These are phyloP conservation scores for Colletotrichum scovillei DNA, from an alignment of 2,329 filamentous ascomycete genomes.

Conservation along the genomic window DNA sequence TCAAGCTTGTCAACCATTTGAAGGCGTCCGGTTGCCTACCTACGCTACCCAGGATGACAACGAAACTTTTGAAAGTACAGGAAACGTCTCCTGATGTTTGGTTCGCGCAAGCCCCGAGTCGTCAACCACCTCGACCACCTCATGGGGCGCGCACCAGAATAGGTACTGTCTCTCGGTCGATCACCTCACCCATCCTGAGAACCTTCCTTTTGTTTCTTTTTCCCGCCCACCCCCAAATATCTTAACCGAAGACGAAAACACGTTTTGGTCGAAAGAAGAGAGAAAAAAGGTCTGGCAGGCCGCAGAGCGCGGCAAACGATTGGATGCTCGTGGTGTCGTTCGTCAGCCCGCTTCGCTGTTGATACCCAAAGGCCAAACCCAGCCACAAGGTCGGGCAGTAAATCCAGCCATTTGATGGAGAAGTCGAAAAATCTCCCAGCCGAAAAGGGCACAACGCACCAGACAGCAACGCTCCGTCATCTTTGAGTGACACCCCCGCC, in stretches of 20 bases:
- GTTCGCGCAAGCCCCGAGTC: not conserved
- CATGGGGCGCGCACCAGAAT: not conserved
- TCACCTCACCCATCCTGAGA: not conserved
- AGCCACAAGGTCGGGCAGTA: constrained; percentile 29
- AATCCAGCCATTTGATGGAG: constrained; percentile 15
- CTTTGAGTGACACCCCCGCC: constrained; percentile 16
- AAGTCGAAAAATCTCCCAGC: not conserved
- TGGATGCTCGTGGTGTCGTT: constrained; percentile 15
- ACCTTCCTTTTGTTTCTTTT: not conserved
- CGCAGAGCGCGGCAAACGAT: constrained; percentile 18
- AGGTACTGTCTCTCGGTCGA: not conserved
- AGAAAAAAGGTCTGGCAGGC: not conserved
- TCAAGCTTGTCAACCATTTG: not conserved
- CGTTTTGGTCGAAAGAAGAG: not conserved
- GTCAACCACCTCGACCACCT: not conserved
- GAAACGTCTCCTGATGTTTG: not conserved
- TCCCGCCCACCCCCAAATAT: not conserved
- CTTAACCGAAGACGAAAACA: not conserved
- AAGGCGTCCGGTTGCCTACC: constrained; percentile 9
- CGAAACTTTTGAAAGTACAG: not conserved
- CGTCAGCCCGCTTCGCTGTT: constrained; percentile 24
- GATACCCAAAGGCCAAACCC: constrained; percentile 37
- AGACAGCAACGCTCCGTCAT: constrained; percentile 28
- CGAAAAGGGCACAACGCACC: constrained; percentile 27
- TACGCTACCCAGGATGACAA: not conserved